Percentiles rank a stretch among this genome's conserved stretches.
Conservation (phyloP, 73 alveolate genomes). For the Diophrys appendiculata region DNA sequence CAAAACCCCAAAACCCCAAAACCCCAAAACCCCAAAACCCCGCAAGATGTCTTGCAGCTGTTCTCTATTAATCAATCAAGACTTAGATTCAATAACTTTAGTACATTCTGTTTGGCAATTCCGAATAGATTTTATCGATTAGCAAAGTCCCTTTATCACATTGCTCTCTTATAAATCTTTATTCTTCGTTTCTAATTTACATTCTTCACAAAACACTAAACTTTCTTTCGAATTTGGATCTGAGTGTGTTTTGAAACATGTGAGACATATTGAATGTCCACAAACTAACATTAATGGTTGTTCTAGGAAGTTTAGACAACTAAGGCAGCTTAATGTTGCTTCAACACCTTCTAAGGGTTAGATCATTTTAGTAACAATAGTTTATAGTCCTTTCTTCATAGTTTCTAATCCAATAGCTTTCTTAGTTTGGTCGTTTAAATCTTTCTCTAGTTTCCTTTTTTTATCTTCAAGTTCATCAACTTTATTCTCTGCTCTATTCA, state of each 20-base stretch:
- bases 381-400: neutral
- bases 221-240: slow-evolving; percentile 72
- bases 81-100: no score
- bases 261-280: slow-evolving; percentile 65
- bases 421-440: neutral
- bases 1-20: no score
- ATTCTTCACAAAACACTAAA: slow-evolving; percentile 68
- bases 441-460: neutral
- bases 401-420: no score
- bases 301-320: slow-evolving; percentile 53
- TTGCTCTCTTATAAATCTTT: slow-evolving; percentile 54
- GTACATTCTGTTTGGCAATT: no score
- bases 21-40: no score
- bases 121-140: no score
- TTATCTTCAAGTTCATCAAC: neutral
- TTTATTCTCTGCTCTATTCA: neutral
- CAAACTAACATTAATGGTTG: slow-evolving; percentile 65
- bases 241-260: slow-evolving; percentile 66
- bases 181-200: slow-evolving; percentile 67
- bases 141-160: slow-evolving; percentile 52
- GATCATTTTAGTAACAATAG: slow-evolving; percentile 10
- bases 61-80: no score
- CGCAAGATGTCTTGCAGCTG: no score
- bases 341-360: slow-evolving; percentile 29
- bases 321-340: slow-evolving; percentile 54